Evolutionary conservation across 2,329 filamentous ascomycete genomes (phyloP), one percentile per base, ranked within the genome.

Genomic region (Fusarium goolgardi): DNA sequence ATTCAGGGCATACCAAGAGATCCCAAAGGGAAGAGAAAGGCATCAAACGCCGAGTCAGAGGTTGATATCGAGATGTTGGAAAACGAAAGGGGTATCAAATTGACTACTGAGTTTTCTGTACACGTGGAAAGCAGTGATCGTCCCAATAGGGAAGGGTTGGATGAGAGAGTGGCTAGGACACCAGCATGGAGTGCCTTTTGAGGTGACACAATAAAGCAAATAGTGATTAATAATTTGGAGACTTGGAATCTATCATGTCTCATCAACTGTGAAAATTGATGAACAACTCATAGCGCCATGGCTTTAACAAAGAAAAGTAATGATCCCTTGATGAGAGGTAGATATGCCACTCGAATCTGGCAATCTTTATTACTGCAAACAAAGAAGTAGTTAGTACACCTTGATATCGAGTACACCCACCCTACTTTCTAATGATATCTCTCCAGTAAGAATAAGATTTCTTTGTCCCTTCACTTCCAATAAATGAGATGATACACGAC

Each of bases 41-140:
- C 62, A 32, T 58, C 62, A 9, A 68, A 50, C 16, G 63, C 56
- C 8, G 56, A 63, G 13, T 72, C 71, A 12, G 53, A 57, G 15
- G 54, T 40, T 9, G 67, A 66, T 2, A 53, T 70, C 15, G 27
- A 62, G 27, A 67, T 72, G 55, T 10, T 68, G 18, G 49, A 61
- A 13, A 46, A 67, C 11, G 64, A 65, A 13, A 63, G 66, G 21
- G 52, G 56, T 3, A 72, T 73, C 11, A 57, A 61, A 35, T 44
- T 72, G 49, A 71, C 60, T 7, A 71, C 67, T 10, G 70, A 73
- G 15, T 70, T 73, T 8, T 54, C 60, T 18, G 63, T 73, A 9
- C 53, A 62, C 6, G 55, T 73, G 32, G 70, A 72, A 45, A 54
- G 71, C n/a, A 59, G 67, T 27, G 50, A 43, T 15, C 29, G n/a